Base-by-base conservation (phyloP, 495 filamentous ascomycete species). In the Trichoderma erinaceum region DNA sequence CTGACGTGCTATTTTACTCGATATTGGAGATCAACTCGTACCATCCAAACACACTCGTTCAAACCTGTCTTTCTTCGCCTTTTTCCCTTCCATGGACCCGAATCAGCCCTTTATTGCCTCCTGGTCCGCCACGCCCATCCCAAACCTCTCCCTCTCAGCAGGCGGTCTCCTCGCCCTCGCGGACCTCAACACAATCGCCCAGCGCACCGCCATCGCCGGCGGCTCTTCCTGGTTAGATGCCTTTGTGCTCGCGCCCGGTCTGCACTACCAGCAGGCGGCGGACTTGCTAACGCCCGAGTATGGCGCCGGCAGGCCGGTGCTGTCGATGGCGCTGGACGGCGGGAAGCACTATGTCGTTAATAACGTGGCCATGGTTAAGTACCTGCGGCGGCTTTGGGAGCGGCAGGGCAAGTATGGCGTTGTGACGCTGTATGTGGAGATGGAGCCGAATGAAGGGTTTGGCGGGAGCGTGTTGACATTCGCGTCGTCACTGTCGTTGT, bases 231-330 rank as follows among this genome's bases (percentile, higher is more conserved):
- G 80, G 71, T 72, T 85, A 0, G 87, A 89, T 72, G 74, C 73
- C 23, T 74, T 89, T 6, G 72, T 87, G 29, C 78, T 89, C 0
- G 84, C 82, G 18, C 87, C 87, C 0, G 86, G 86, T 3, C 70
- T 88, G 56, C 86, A 89, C 76, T 81, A 81, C 64, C 85, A 88
- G 69, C 86, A 88, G 70, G 72, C 78, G 5, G 85, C 84, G n/a
- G 82, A 82, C 16, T 75, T 77, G 32, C 71, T 87, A 46, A 70
- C 67, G 29, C 72, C 72, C 10, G 56, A 72, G 41, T 65, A 70
- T 23, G 72, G 70, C 21, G 10, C 23, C 23, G 56, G 56, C 15
- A 27, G n/a, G 25, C 56, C n/a, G 56, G 56, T 61, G n/a, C 74
- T 71, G 5, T 70, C 70, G 11, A 58, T 76, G 73, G 80, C 69